These are phyloP conservation scores for Leucoagaricus sp. DNA, from an alignment of 1,284 basidiomycete genomes.

Conservation along the genomic window DNA sequence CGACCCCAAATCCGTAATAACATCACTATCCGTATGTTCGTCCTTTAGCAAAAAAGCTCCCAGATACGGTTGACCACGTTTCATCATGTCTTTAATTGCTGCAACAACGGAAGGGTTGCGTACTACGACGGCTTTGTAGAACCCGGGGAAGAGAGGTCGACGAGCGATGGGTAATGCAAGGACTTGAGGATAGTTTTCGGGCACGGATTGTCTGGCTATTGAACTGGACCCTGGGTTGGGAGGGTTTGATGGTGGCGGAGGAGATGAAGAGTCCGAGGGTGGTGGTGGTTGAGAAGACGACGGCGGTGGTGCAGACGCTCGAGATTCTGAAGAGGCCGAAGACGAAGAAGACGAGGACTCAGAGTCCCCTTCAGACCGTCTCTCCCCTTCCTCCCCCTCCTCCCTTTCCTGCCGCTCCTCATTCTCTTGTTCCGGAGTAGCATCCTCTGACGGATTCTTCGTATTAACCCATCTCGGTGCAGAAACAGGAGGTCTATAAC, in stretches of 20 bases:
- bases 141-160: constrained; percentile 95
- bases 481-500: not conserved
- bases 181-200: constrained; percentile 91
- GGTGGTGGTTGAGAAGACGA: constrained; percentile 7
- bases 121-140: constrained; percentile 96
- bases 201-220: constrained; percentile 82
- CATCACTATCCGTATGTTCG: constrained; percentile 90
- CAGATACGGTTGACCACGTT: constrained; percentile 95
- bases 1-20: constrained; percentile 86
- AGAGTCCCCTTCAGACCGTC: not conserved
- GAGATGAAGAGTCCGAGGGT: not conserved
- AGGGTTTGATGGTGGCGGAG: constrained; percentile 34
- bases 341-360: constrained; percentile 1
- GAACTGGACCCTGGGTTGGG: constrained; percentile 46
- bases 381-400: not conserved
- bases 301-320: not conserved
- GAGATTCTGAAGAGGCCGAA: not conserved
- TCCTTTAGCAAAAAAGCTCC: constrained; percentile 98
- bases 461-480: constrained; percentile 14
- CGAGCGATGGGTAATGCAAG: constrained; percentile 96
- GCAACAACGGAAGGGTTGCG: constrained; percentile 90
- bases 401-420: not conserved
- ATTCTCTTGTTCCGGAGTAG: not conserved
- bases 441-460: constrained; percentile 5
- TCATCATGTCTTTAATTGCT: constrained; percentile 96